phyloP scores from a whole-genome alignment of 164 flowering plant species.

The Hamamelis virginiana region DNA sequence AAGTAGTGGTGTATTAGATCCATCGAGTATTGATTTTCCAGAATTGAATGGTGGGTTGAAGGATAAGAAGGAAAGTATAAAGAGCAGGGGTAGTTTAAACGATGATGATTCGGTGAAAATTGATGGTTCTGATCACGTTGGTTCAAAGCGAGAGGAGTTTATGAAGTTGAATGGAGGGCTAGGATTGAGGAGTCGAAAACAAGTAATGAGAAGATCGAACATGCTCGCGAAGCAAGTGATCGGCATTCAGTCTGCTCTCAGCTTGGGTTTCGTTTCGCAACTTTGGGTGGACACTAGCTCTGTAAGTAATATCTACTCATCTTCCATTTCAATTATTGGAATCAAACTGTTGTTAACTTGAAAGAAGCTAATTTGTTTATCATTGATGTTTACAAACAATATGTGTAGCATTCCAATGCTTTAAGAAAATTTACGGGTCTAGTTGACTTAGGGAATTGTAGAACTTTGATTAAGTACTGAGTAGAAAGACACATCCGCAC shows the following conservation, averaged over 20 bases:
- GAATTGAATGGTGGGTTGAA: slow-evolving; percentile 22
- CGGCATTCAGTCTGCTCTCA: slow-evolving; percentile 63
- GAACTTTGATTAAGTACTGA: too few species aligned
- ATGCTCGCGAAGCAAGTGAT: slow-evolving; percentile 87
- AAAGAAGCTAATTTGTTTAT: neutral
- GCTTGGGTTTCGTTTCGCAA: slow-evolving; percentile 77
- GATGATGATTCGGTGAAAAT: slow-evolving; percentile 21
- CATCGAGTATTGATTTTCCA: slow-evolving; percentile 32
- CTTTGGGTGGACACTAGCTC: slow-evolving; percentile 79
- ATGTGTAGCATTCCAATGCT: too few species aligned
- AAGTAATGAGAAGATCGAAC: slow-evolving; percentile 57
- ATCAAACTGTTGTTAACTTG: neutral
- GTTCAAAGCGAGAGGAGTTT: slow-evolving; percentile 15
- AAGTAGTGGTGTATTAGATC: slow-evolving; percentile 6
- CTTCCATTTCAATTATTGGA: neutral
- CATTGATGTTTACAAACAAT: too few species aligned
- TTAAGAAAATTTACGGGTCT: too few species aligned
- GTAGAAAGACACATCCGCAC: too few species aligned
- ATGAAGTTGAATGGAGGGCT: slow-evolving; percentile 12
- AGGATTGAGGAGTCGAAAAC: slow-evolving; percentile 36
- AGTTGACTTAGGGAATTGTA: too few species aligned
- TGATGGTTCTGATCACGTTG: slow-evolving; percentile 11
- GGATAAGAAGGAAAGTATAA: slow-evolving; percentile 11
- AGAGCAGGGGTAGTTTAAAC: slow-evolving; percentile 5
- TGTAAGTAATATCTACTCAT: slow-evolving; percentile 39